Base-by-base conservation (phyloP, 129 eudicot genomes). In the Deinandra increscens region DNA sequence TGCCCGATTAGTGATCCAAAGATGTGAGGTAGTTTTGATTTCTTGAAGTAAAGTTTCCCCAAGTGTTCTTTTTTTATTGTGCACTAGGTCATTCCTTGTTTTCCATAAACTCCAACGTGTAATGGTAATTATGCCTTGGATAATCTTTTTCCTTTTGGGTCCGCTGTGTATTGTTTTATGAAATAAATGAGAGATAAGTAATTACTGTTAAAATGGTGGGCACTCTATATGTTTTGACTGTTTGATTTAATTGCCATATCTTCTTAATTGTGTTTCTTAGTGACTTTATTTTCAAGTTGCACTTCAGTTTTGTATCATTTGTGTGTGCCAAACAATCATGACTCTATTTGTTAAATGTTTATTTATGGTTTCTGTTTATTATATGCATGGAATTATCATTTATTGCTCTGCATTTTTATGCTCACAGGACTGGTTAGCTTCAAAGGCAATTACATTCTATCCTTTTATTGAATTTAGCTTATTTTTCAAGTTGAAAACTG, bases 361-460 rank as follows among this genome's bases (percentile, higher is more conserved):
- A 23, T 6, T 17, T 14, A 14, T 46, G 53, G 19, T 7, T 46
- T 46, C 20, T 46, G 20, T 46, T 14, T n/a, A n/a, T 46, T 6
- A 0, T 0, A 56, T 49, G 10, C 56, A 11, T 54, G 33, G 0
- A 4, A n/a, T 46, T 23, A 4, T 58, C 9, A 26, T n/a, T n/a
- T 56, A n/a, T 23, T 29, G 31, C 13, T 58, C 41, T 29, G 15
- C 34, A 23, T 55, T 58, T 58, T 29, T 58, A 26, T 29, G 64
- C 41, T 58, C 38, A 29, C 64, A 58, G 66, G 66, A 15, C 45
- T 60, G 29, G 45, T 36, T 60, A 36, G 45, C 23, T 60, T 60
- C 66, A n/a, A 34, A 15, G 66, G 13, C 1, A 23, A 29, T 42
- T 23, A 41, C 39, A 7, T 44, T 66, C 23, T 26, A 6, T 18